Evolutionary conservation across 768 basidiomycete species (phyloP), one percentile per base, ranked within the genome.

Genomic region (Glaciozyma martinii): DNA sequence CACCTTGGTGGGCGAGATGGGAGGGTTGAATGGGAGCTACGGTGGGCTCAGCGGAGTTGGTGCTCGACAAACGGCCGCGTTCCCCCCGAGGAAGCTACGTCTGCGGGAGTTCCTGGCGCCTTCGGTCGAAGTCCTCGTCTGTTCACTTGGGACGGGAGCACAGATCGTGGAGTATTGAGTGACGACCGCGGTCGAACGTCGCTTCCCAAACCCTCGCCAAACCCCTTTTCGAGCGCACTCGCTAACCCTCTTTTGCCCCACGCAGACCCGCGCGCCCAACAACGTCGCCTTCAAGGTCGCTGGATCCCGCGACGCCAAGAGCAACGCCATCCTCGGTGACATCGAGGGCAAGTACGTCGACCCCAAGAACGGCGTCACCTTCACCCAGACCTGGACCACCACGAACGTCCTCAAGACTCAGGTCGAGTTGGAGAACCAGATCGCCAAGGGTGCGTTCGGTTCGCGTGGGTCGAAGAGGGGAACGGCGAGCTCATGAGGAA

Each of bases 351-450:
- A 97, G 80, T 93, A 87, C 82, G 52, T 82, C 73, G 87, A 97
- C 83, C 83, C 83, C 81, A 85, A 86, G 79, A 90, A 94, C 78
- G 95, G 95, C 70, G 81, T 98, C 75, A 86, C 86, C 76, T 81
- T 95, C 82, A 98, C 95, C 72, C 83, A 94, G 80, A 83, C 88
- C 62, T 99, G 95, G 95, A 91, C 90, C 61, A 97, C 94, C 75
- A 73, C 84, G 76, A 99, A 99, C 82, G 78, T 86, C 75, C 87
- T 99, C 81, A 87, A 87, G 77, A 87, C 87, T 71, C 85, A 87
- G 77, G 78, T 97, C 71, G 95, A 99, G 82, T 81, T 98, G 76
- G 92, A 98, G 79, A 92, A 97, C 82, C 86, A 91, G 80, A 84
- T 98, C 76, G 90, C 94, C 74, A 88, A 92, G 80, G 95, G 73